Evolutionary conservation across 306 rosid species (phyloP).

Genomic region (Cyamopsis tetragonoloba): DNA sequence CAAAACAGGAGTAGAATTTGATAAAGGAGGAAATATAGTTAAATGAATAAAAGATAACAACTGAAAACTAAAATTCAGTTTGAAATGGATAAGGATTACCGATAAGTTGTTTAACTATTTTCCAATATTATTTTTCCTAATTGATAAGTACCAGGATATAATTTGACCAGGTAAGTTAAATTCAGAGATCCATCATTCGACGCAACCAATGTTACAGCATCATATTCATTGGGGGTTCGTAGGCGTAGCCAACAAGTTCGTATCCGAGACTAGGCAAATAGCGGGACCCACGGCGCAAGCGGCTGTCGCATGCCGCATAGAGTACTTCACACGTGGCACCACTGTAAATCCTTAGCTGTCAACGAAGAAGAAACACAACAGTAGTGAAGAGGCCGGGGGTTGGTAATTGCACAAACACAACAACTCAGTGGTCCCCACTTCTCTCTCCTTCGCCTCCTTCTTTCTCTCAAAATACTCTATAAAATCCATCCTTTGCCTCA

Average conservation of each 20-base stretch:
- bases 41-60: no score
- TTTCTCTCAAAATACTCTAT: neutral
- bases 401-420: conserved; percentile 1
- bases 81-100: no score
- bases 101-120: no score
- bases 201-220: no score
- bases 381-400: conserved; percentile 11
- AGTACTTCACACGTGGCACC: conserved; percentile 55
- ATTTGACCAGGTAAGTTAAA: no score
- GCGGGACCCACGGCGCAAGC: conserved; percentile 56
- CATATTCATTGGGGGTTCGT: no score
- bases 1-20: no score
- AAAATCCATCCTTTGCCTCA: conserved; percentile 37
- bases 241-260: neutral
- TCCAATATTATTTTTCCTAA: no score
- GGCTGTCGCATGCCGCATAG: conserved; percentile 92
- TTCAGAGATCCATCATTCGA: no score
- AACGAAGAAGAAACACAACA: neutral
- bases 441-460: neutral
- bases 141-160: no score
- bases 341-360: conserved; percentile 42
- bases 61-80: no score
- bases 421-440: conserved; percentile 30
- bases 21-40: no score
- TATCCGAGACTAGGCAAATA: neutral